Base-by-base conservation (phyloP, 23 red algal genomes). In the Chondrus crispus region DNA sequence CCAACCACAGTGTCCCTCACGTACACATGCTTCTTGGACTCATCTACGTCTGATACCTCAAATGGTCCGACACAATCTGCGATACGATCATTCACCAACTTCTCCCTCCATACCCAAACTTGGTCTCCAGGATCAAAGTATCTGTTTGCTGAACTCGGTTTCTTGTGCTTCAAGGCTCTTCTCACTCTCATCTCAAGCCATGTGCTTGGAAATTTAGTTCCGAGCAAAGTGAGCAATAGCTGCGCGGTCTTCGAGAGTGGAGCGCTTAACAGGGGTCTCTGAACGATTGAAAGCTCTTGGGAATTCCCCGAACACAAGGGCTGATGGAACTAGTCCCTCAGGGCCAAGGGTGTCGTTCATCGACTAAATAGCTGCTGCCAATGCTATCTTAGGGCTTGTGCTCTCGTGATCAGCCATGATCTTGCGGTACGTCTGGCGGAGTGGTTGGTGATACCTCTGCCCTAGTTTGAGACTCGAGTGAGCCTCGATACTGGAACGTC, bases 31-130 rank as follows among this genome's bases (percentile, higher is more conserved):
- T 74, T 88, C 62, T 74, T 88, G 14, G 22, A 1, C 29, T 46
- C 38, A 63, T 88, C 84, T 19, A 0, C 6, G 30, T 28, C 84
- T 32, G 26, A 26, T 0, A 88, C 66, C 19, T 5, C 29, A 39
- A 20, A 88, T 37, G 84, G 84, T 72, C 84, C 51, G 18, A 74
- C 1, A 30, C 64, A 88, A 46, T 88, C 68, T 74, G 63, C 84
- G 5, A 58, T 88, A 16, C 62, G 60, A 13, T 50, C 43, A n/a
- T 88, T 60, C 24, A 88, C 11, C 13, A 74, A 45, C 47, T 75
- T 88, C 55, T 88, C 84, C 84, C 84, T 88, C 64, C 84, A 88
- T 12, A 88, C 84, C 45, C 73, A 64, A 13, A 88, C 64, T 28
- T 51, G 12, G 24, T 88, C 62, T 29, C 62, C 84, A 48, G 62